Conservation (phyloP, 768 basidiomycete genomes). For the Mrakia gelida region DNA sequence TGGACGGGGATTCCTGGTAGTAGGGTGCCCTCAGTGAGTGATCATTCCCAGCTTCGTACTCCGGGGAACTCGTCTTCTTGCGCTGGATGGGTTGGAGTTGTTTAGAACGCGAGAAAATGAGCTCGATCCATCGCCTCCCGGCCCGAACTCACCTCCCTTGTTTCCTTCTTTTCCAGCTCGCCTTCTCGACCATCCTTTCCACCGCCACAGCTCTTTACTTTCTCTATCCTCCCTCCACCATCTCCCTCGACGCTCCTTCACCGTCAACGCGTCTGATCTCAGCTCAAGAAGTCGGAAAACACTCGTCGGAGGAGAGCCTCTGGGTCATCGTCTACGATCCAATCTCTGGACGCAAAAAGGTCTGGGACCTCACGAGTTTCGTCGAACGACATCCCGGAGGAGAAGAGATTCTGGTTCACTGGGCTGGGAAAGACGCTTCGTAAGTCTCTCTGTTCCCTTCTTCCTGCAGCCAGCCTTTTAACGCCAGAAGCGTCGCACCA, state of each 20-base stretch:
- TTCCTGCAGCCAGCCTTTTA: no score
- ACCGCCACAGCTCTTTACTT: not conserved
- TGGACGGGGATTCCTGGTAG: not conserved
- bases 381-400: constrained; percentile 35
- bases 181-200: not conserved
- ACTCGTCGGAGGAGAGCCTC: constrained; percentile 10
- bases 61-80: not conserved
- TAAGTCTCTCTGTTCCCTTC: not conserved
- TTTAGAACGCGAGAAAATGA: not conserved
- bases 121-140: not conserved
- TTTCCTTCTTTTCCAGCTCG: not conserved
- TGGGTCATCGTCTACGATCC: constrained; percentile 29
- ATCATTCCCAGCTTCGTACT: not conserved
- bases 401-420: constrained; percentile 8
- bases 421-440: constrained; percentile 20
- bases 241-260: constrained; percentile 1
- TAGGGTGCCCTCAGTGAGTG: not conserved
- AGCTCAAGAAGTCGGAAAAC: constrained; percentile 12
- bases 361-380: constrained; percentile 43
- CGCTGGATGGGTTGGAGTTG: not conserved
- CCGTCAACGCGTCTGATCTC: constrained; percentile 5
- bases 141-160: not conserved
- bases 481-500: no score
- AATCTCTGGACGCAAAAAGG: not conserved
- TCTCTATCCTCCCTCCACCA: not conserved